Percentiles rank a stretch among this genome's conserved stretches.
Conservation (phyloP, 495 filamentous ascomycete genomes). For the Neurospora africana region DNA sequence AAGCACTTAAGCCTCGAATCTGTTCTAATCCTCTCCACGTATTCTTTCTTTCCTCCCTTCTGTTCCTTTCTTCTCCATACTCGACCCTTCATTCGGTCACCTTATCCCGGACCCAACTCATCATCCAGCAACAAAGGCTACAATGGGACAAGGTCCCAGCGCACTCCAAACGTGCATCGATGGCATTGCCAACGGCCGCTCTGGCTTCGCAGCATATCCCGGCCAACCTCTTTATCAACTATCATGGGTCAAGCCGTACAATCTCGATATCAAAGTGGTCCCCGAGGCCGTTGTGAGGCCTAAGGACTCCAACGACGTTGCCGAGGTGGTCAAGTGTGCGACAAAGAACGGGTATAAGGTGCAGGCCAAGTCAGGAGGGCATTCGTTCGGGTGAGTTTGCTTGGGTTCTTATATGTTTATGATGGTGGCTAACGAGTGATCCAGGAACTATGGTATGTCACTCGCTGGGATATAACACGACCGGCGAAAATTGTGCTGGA, state of each 20-base stretch:
- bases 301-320: conserved; percentile 43
- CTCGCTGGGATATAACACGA: neutral
- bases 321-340: conserved; percentile 50
- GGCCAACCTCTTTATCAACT: conserved; percentile 28
- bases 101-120: neutral
- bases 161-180: conserved; percentile 30
- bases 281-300: conserved; percentile 57
- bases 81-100: neutral
- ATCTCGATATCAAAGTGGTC: conserved; percentile 49
- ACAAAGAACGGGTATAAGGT: conserved; percentile 44
- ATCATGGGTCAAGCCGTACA: conserved; percentile 45
- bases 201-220: conserved; percentile 32
- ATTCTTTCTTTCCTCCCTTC: neutral
- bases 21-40: neutral
- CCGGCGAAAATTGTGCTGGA: conserved; percentile 1
- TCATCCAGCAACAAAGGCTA: neutral
- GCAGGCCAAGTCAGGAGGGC: conserved; percentile 61
- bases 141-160: conserved; percentile 21
- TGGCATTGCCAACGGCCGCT: conserved; percentile 28
- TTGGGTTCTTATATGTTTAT: neutral
- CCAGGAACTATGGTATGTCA: conserved; percentile 26
- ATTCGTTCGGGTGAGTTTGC: conserved; percentile 48
- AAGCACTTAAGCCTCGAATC: neutral
- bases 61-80: neutral
- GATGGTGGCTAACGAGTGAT: conserved; percentile 1